Conservation (phyloP, 1,284 basidiomycete species). For the Cryptococcus sp. region DNA sequence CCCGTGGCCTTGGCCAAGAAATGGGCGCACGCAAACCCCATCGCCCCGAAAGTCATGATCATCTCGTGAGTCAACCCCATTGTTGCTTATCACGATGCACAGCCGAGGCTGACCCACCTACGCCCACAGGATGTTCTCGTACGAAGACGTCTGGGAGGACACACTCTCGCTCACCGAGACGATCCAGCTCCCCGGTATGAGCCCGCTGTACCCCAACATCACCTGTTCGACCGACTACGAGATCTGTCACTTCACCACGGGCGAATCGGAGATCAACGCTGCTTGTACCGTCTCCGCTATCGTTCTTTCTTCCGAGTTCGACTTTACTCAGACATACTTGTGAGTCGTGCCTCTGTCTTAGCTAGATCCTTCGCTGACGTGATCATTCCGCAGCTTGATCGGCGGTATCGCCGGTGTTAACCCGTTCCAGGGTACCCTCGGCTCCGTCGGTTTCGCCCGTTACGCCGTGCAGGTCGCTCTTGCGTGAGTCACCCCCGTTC, state of each 20-base stretch:
- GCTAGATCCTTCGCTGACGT: background rate
- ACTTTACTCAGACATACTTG: conserved; percentile 58
- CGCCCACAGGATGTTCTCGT: conserved; percentile 41
- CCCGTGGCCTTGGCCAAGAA: conserved; percentile 6
- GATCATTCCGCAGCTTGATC: conserved; percentile 31
- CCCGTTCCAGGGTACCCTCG: conserved; percentile 55
- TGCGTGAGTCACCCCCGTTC: conserved; percentile 30
- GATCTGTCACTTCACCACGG: conserved; percentile 54
- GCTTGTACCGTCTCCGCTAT: conserved; percentile 55
- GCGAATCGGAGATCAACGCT: conserved; percentile 59
- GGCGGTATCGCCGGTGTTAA: conserved; percentile 59
- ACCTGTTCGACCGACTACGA: conserved; percentile 53
- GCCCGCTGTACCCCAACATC: conserved; percentile 56
- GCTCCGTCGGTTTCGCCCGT: conserved; percentile 56
- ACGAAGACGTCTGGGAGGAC: conserved; percentile 49
- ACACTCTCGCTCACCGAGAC: conserved; percentile 49
- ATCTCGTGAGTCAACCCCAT: conserved; percentile 22
- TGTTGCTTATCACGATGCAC: background rate
- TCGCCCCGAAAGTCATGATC: conserved; percentile 41
- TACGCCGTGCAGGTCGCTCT: conserved; percentile 58
- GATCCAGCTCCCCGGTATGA: conserved; percentile 55
- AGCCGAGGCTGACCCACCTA: background rate
- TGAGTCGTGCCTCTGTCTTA: conserved; percentile 26
- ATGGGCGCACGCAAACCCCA: conserved; percentile 14
- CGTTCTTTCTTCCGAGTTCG: conserved; percentile 51